phyloP scores from a whole-genome alignment of 2,329 filamentous ascomycete species.

The Alternaria incomplexa region DNA sequence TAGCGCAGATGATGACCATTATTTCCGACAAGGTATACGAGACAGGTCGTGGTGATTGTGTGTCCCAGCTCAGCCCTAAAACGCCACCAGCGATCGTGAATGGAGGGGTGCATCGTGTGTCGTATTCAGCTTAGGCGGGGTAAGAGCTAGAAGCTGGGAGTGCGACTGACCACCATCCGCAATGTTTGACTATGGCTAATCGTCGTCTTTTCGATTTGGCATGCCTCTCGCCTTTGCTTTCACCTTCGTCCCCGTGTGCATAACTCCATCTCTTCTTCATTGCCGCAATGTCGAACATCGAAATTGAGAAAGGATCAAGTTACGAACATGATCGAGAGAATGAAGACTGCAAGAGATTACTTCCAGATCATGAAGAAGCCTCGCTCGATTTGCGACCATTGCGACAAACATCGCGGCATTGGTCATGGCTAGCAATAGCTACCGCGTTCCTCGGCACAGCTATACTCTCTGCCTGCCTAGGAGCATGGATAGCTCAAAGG shows the following conservation, averaged over 20 bases:
- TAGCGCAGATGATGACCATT: background rate
- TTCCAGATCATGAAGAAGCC: background rate
- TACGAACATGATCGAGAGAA: background rate
- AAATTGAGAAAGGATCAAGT: background rate
- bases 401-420: background rate
- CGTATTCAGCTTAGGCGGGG: slow-evolving; percentile 27
- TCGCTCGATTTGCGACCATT: background rate
- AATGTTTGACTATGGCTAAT: background rate
- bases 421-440: background rate
- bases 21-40: slow-evolving; percentile 3
- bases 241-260: background rate
- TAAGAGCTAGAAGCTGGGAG: background rate
- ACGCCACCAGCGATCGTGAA: slow-evolving; percentile 21
- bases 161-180: background rate
- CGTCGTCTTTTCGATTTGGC: background rate
- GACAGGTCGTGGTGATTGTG: background rate
- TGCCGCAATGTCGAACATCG: background rate
- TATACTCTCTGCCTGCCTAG: slow-evolving; percentile 26
- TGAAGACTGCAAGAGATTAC: background rate
- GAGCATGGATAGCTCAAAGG: slow-evolving; percentile 25
- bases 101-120: slow-evolving; percentile 11
- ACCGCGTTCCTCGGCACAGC: slow-evolving; percentile 15
- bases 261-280: background rate
- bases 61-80: slow-evolving; percentile 20
- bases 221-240: background rate